Evolutionary conservation across 2,329 filamentous ascomycete genomes (phyloP), one percentile per base, ranked within the genome.

Genomic region (Tolypocladium sp.): DNA sequence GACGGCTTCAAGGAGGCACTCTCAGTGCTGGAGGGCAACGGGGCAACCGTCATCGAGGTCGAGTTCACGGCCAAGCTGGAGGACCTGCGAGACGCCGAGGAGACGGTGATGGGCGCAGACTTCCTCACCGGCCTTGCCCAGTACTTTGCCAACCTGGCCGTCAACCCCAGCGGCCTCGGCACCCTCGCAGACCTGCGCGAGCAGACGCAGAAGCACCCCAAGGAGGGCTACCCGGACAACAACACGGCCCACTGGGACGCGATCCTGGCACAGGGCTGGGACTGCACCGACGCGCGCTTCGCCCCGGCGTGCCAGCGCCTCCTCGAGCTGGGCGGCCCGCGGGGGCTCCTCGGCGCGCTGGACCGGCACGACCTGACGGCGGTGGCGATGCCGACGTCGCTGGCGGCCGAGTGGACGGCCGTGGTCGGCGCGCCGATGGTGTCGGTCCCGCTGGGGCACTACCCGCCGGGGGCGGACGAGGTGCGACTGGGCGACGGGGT

Each of bases 201-300:
- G 38, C 87, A 85, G 63, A 89, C 85, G 0, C 81, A 82, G 37
- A 62, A 64, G 0, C 80, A 76, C 56, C 68, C 77, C 0, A 68
- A 70, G 0, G 87, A 90, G 65, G 77, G 80, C n/a, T 89, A 80
- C 63, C 86, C 86, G 0, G 71, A 77, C 55, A 77, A 84, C n/a
- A 77, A 89, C 70, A 88, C 84, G 0, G 71, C 61, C 0, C 58
- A 77, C 4, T 89, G 84, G 80, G 82, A 88, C 58, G 64, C 67
- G 2, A 74, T 80, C 0, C 73, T 88, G 1, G 59, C 49, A 30
- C 64, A 63, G 4, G 79, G 79, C n/a, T 82, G 79, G 67, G 77
- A 81, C 62, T 87, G 87, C 69, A 82, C 78, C 0, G 77, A 77
- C 22, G 77, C 80, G 0, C 66, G 77, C 37, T 87, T 86, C 70